Base-by-base conservation (phyloP, 75 land plant genomes). In the Ceratopteris richardii region DNA sequence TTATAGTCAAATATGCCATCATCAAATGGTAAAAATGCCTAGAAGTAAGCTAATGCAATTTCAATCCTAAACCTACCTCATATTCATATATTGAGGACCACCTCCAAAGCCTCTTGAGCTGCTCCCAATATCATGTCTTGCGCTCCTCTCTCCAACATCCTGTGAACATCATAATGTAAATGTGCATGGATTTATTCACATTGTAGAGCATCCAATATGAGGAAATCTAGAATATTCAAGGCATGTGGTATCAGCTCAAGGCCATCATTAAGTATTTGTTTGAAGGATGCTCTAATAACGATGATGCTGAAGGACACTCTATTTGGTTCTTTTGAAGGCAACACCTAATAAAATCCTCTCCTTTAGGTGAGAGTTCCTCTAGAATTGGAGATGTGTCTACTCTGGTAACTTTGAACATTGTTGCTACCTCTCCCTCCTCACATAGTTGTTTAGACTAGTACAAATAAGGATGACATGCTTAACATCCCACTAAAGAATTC, bases 321-420 rank as follows among this genome's bases (percentile, higher is more conserved):
- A 77, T 75, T 27, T 90, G 95, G 51, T 85, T 80, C 54, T 79
- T 82, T 4, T 44, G 61, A 37, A 89, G 76, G 70, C 95, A 89
- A 26, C 40, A 24, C 10, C 66, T 54, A 0, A 89, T 52, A 61
- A 89, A 86, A 51, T 80, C 79, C 50, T 79, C 77, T 0, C 86
- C 85, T 51, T 85, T 87, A 13, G 69, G 21, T 12, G 90, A 82
- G 18, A 86, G 54, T 2, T 52, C 36, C 41, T 80, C 84, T 30
- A 90, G 95, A 51, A 89, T 75, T 1, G 77, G 63, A 51, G 95
- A 90, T 19, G 59, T 40, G 52, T 71, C 70, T 31, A 60, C 54
- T 43, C 68, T 71, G 56, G 82, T 62, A 1, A 80, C 82, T 50
- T 82, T 89, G 61, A 85, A 89, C 90, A 89, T 82, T 33, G 90